A percentile compares a stretch with the other conserved stretches of the same genome.
These are phyloP conservation scores for Harringtonia aguacate DNA, from an alignment of 2,329 filamentous ascomycete species.

Conservation along the genomic window DNA sequence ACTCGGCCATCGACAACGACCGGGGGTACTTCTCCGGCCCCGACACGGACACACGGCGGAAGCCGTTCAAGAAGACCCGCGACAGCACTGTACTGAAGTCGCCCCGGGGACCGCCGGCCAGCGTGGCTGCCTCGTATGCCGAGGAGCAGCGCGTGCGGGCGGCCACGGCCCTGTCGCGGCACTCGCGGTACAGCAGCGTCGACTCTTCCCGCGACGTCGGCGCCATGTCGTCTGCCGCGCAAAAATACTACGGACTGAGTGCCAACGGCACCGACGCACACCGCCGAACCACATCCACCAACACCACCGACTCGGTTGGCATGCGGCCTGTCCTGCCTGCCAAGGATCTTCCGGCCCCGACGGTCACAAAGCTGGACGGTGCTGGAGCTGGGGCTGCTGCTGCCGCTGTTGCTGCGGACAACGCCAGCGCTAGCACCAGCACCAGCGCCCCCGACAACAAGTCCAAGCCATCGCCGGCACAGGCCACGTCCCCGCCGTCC, in stretches of 20 bases:
- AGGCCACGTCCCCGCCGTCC: slow-evolving; percentile 29
- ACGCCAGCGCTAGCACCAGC: slow-evolving; percentile 6
- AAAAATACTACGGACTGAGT: slow-evolving; percentile 57
- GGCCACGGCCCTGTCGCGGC: slow-evolving; percentile 54
- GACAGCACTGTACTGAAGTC: slow-evolving; percentile 36
- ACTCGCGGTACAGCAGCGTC: slow-evolving; percentile 69
- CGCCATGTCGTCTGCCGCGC: slow-evolving; percentile 48
- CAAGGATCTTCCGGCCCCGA: slow-evolving; percentile 43
- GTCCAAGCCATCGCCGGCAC: slow-evolving; percentile 24
- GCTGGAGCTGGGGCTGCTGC: too few species aligned
- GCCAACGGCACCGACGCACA: slow-evolving; percentile 29
- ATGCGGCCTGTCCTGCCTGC: slow-evolving; percentile 35
- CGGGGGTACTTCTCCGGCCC: slow-evolving; percentile 89
- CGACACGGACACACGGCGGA: slow-evolving; percentile 60
- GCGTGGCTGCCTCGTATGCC: slow-evolving; percentile 37
- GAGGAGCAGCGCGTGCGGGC: slow-evolving; percentile 62
- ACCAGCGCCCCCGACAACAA: slow-evolving; percentile 11
- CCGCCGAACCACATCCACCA: slow-evolving; percentile 51
- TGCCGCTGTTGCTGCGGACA: too few species aligned
- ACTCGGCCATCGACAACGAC: slow-evolving; percentile 56
- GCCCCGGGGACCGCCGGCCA: slow-evolving; percentile 44
- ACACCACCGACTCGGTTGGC: slow-evolving; percentile 39
- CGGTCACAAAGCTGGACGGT: slow-evolving; percentile 51
- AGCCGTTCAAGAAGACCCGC: slow-evolving; percentile 71
- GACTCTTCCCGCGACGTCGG: slow-evolving; percentile 57